Evolutionary conservation across 257 asterid species (phyloP).

Genomic region (Dorcoceras hygrometricum): DNA sequence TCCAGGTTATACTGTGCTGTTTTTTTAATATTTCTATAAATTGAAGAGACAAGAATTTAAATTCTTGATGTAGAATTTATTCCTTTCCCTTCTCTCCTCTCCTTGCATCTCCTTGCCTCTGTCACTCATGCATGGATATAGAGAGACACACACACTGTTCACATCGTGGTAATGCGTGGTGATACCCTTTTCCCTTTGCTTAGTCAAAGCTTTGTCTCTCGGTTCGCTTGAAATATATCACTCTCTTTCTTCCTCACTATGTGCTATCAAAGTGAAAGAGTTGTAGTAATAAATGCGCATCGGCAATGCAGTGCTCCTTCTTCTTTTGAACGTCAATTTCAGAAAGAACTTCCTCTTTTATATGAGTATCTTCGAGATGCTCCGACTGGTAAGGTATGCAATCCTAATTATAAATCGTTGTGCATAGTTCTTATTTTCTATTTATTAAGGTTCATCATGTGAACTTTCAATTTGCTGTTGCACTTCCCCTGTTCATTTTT

Average conservation of each 20-base stretch:
- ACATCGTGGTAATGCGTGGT: background rate
- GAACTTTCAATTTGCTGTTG: background rate
- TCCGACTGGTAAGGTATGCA: slow-evolving; percentile 62
- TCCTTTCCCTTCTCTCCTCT: background rate
- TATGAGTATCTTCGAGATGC: slow-evolving; percentile 82
- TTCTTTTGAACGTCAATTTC: slow-evolving; percentile 75
- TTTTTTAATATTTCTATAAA: no score
- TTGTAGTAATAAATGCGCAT: slow-evolving; percentile 17
- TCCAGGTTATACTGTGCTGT: no score
- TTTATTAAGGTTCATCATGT: slow-evolving; percentile 10
- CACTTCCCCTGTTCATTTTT: background rate
- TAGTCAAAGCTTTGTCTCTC: slow-evolving; percentile 9
- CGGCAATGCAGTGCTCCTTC: slow-evolving; percentile 75
- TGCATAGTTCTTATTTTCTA: slow-evolving; percentile 17
- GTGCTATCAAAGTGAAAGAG: slow-evolving; percentile 1
- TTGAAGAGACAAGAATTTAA: background rate
- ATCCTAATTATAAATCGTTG: slow-evolving; percentile 15
- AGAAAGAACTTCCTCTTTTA: slow-evolving; percentile 66
- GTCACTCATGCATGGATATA: background rate
- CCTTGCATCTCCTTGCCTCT: background rate
- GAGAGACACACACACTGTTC: background rate
- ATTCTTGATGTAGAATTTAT: slow-evolving; percentile 1
- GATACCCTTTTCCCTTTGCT: background rate
- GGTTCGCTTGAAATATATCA: no score
- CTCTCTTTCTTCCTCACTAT: slow-evolving; percentile 15